These are phyloP conservation scores for Blastobotrys elegans DNA, from an alignment of 1,139 yeast species.

Conservation along the genomic window DNA sequence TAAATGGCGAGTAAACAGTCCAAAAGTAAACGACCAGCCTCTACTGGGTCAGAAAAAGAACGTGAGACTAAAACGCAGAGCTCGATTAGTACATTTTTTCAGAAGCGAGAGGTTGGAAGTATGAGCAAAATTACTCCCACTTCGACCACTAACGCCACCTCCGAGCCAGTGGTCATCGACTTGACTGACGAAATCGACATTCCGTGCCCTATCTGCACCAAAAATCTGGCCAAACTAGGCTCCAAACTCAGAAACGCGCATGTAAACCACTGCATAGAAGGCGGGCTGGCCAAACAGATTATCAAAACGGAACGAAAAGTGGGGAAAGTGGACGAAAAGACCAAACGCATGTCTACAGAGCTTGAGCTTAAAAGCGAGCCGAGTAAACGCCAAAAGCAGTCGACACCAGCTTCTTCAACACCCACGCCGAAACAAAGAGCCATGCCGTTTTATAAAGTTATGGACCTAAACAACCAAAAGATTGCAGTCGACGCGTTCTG, in stretches of 20 bases:
- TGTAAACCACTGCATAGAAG: conserved; percentile 9
- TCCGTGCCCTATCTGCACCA: conserved; percentile 9
- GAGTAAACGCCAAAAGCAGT: background rate
- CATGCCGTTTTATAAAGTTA: conserved; percentile 35
- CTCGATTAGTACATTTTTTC: background rate
- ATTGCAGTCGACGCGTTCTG: conserved; percentile 40
- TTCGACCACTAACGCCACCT: too few species aligned
- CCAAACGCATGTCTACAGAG: background rate
- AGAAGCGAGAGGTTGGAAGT: background rate
- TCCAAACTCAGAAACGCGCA: conserved; percentile 7
- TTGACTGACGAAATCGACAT: conserved; percentile 2
- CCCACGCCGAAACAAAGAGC: conserved; percentile 2
- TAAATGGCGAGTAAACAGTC: background rate
- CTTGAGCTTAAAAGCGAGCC: too few species aligned
- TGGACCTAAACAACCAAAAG: conserved; percentile 27
- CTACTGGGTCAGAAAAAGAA: background rate
- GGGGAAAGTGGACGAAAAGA: background rate
- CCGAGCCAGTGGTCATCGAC: background rate
- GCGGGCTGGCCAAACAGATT: background rate
- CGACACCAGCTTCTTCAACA: background rate
- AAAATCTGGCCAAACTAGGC: background rate
- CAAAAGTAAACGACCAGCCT: background rate
- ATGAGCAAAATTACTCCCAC: too few species aligned
- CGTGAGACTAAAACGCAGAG: background rate
- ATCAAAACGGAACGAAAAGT: background rate